Evolutionary conservation across 2,329 filamentous ascomycete species (phyloP).

Genomic region (Fusarium veterinarium): DNA sequence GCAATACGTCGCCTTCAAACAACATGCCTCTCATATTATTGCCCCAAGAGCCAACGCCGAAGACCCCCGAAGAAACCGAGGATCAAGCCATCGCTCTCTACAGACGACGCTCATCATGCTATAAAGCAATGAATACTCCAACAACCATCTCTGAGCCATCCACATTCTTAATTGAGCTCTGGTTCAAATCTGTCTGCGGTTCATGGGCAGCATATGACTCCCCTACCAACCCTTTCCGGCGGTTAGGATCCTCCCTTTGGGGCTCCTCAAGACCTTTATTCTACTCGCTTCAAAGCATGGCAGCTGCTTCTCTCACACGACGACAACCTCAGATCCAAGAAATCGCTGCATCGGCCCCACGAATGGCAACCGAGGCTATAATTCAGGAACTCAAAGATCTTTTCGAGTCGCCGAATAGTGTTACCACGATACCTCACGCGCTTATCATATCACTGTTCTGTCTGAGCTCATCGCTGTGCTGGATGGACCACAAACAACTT

Average conservation of each 20-base stretch:
- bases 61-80: background rate
- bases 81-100: background rate
- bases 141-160: slow-evolving; percentile 33
- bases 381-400: slow-evolving; percentile 28
- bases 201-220: slow-evolving; percentile 41
- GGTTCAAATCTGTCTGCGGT: slow-evolving; percentile 39
- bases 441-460: slow-evolving; percentile 35
- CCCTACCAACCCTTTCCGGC: slow-evolving; percentile 31
- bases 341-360: slow-evolving; percentile 25
- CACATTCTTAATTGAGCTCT: slow-evolving; percentile 27
- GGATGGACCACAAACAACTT: slow-evolving; percentile 36
- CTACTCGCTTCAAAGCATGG: slow-evolving; percentile 40
- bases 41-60: background rate
- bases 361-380: slow-evolving; percentile 33
- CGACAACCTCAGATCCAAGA: slow-evolving; percentile 30
- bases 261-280: slow-evolving; percentile 22
- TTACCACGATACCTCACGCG: slow-evolving; percentile 20
- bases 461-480: slow-evolving; percentile 37
- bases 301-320: slow-evolving; percentile 23
- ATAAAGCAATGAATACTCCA: background rate
- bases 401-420: slow-evolving; percentile 25
- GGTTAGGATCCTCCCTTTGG: slow-evolving; percentile 29
- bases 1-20: background rate
- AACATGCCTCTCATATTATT: slow-evolving; percentile 4
- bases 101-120: background rate